Conservation (phyloP, 139 green algal species). For the Yamagishiella unicocca region DNA sequence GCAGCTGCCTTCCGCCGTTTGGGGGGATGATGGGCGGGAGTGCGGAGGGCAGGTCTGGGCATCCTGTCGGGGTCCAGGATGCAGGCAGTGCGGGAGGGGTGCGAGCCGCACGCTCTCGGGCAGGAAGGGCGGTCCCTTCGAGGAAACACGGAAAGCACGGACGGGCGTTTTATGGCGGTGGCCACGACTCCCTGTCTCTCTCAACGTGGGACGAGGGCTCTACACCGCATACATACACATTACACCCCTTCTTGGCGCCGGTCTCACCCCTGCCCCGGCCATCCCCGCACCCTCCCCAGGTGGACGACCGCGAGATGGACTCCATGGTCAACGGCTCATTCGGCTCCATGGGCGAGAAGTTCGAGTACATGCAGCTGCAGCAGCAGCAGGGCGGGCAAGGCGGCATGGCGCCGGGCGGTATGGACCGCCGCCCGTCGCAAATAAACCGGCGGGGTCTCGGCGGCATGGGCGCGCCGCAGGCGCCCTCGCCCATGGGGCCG, state of each 20-base stretch:
- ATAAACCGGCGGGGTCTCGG: slow-evolving; percentile 7
- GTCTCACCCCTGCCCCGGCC: not conserved
- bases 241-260: not conserved
- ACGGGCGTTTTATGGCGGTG: too few species aligned
- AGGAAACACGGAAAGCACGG: too few species aligned
- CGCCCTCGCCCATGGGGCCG: slow-evolving; percentile 34
- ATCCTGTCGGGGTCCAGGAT: not conserved
- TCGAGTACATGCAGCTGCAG: slow-evolving; percentile 54
- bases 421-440: slow-evolving; percentile 39
- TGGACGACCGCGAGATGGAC: slow-evolving; percentile 52
- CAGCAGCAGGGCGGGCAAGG: not conserved
- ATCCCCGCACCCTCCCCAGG: not conserved
- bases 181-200: too few species aligned
- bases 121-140: too few species aligned
- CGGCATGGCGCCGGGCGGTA: not conserved
- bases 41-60: not conserved
- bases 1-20: too few species aligned
- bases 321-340: slow-evolving; percentile 43
- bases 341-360: slow-evolving; percentile 47
- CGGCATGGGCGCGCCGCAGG: not conserved
- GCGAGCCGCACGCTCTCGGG: too few species aligned
- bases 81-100: not conserved
- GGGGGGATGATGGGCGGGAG: too few species aligned
- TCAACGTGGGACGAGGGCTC: too few species aligned
- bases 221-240: too few species aligned